Base-by-base conservation (phyloP, 2,329 filamentous ascomycete species). In the Beauveria caledonica region DNA sequence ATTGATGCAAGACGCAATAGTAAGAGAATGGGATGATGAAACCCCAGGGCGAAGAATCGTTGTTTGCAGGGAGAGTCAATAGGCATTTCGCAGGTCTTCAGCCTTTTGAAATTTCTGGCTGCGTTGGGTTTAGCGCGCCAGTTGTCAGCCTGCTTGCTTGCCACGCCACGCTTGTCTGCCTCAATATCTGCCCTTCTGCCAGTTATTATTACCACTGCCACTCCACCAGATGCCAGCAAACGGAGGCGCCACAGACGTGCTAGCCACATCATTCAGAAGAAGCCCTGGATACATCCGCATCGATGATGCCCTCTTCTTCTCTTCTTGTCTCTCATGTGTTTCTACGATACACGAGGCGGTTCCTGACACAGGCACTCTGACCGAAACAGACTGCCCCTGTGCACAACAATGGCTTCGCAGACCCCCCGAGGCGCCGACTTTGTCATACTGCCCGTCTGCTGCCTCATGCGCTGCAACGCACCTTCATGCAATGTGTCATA, bases 51-150 rank as follows among this genome's bases (percentile, higher is more conserved):
- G 17, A 44, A 13, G 15, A 29, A 13, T 40, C 4, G 10, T 33
- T 40, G 29, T 51, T 59, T 59, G 46, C 48, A 42, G 40, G 17
- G 44, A 45, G 4, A 46, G 21, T 21, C 19, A 33, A 33, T n/a
- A 6, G 33, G 33, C 23, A 29, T 58, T 58, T 21, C 33, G 15
- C 55, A 49, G 55, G 13, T n/a, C 44, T 29, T 40, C 55, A 50
- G 56, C 56, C 29, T 27, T 27, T n/a, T 36, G 53, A 42, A 51
- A 39, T 17, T 21, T 45, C n/a, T 23, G 25, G n/a, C 56, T 52
- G 56, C 7, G 33, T 59, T 59, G 48, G 56, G 56, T 25, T 59
- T 59, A 59, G 56, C 56, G 48, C 40, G 29, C 33, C 33, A 40
- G 17, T 29, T 36, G 25, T 6, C 25, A 25, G 6, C 25, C 25